These are phyloP conservation scores for Candida sithepensis DNA, from an alignment of 805 yeast genomes.

Conservation along the genomic window DNA sequence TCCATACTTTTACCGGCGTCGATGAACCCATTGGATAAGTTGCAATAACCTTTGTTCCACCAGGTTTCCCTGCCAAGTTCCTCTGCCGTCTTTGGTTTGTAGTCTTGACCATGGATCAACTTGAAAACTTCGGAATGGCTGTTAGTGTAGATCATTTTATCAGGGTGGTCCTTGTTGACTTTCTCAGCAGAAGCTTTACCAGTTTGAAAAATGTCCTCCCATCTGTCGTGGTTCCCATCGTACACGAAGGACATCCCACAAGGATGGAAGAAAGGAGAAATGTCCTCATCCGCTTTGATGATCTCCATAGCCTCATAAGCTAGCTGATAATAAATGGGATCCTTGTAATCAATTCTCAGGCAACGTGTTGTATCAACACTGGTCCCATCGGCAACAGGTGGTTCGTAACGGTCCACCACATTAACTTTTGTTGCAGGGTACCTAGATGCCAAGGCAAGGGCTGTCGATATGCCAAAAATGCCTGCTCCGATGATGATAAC, in stretches of 20 bases:
- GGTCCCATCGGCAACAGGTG: constrained; percentile 26
- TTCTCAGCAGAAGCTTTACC: constrained; percentile 16
- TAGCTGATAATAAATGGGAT: constrained; percentile 16
- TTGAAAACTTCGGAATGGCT: constrained; percentile 11
- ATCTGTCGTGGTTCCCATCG: constrained; percentile 23
- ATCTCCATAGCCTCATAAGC: constrained; percentile 19
- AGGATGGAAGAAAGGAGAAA: constrained; percentile 21
- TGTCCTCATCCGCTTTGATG: constrained; percentile 19
- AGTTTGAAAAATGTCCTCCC: constrained; percentile 19
- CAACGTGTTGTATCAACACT: constrained; percentile 27
- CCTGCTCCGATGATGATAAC: constrained; percentile 46
- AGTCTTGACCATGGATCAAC: constrained; percentile 8
- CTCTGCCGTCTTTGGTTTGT: neutral
- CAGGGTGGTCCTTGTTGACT: constrained; percentile 10
- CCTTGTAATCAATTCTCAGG: constrained; percentile 23
- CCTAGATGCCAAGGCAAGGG: constrained; percentile 26
- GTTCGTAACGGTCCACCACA: constrained; percentile 26
- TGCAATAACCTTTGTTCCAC: constrained; percentile 25
- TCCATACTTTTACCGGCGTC: constrained; percentile 23
- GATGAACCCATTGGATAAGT: constrained; percentile 22
- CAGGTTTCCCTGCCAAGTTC: constrained; percentile 6
- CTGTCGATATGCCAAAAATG: constrained; percentile 47
- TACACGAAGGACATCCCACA: constrained; percentile 24
- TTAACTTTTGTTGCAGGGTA: constrained; percentile 14
- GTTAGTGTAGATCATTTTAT: constrained; percentile 9